Evolutionary conservation across 345 rosid genomes (phyloP).

Genomic region (Cardamine occulta): DNA sequence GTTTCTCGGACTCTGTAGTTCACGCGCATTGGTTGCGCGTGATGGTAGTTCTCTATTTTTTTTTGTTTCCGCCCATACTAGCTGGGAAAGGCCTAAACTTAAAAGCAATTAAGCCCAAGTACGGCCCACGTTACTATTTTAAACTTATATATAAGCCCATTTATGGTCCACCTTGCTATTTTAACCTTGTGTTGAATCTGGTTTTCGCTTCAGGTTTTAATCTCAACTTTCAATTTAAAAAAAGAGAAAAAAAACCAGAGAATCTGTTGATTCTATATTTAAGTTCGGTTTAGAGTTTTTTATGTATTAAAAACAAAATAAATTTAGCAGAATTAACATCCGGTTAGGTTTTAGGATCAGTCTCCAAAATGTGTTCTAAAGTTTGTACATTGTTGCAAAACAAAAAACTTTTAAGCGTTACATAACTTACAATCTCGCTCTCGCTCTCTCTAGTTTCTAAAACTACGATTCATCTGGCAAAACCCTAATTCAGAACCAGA

Average conservation of each 20-base stretch:
- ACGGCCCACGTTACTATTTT: not conserved
- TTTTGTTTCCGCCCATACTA: not conserved
- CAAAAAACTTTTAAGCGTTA: constrained; percentile 3
- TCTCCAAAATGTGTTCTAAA: not conserved
- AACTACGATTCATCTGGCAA: constrained; percentile 31
- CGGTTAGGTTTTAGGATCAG: constrained; percentile 2
- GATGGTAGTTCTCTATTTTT: not conserved
- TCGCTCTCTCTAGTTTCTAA: constrained; percentile 31
- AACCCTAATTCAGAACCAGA: constrained; percentile 19
- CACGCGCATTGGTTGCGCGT: constrained; percentile 13
- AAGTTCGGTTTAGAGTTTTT: not conserved
- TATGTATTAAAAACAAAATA: not conserved
- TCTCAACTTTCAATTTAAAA: no score
- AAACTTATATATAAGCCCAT: constrained; percentile 4
- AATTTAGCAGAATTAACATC: not conserved
- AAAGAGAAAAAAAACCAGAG: not conserved
- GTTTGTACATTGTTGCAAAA: constrained; percentile 10
- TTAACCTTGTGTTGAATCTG: not conserved
- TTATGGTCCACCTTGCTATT: not conserved
- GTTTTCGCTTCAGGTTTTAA: no score
- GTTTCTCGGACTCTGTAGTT: constrained; percentile 5
- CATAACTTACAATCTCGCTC: constrained; percentile 5
- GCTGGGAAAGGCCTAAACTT: not conserved
- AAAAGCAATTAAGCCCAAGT: not conserved
- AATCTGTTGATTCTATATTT: not conserved